phyloP scores from a whole-genome alignment of 495 filamentous ascomycete genomes.

The Astrocystis sublimbata region DNA sequence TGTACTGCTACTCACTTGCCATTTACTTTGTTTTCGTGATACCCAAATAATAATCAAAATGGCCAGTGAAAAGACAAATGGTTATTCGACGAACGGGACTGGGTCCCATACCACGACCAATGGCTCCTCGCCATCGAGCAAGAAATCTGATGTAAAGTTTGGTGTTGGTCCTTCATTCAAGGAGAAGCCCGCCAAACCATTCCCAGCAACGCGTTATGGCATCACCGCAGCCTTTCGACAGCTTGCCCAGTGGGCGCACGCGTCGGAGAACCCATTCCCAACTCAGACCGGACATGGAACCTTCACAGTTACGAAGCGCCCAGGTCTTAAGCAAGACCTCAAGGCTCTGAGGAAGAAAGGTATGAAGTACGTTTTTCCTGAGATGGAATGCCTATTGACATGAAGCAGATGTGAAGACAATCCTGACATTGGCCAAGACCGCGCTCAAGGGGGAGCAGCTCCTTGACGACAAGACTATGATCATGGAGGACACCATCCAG shows the following conservation, averaged over 20 bases:
- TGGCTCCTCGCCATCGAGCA: not conserved
- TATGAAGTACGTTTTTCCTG: constrained; percentile 17
- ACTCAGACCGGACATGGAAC: constrained; percentile 66
- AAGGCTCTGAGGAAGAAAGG: constrained; percentile 51
- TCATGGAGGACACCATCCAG: constrained; percentile 79
- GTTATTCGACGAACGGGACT: constrained; percentile 19
- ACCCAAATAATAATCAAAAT: constrained; percentile 17
- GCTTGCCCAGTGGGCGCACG: constrained; percentile 65
- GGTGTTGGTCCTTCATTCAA: constrained; percentile 19
- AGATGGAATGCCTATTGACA: constrained; percentile 1
- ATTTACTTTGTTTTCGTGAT: constrained; percentile 7
- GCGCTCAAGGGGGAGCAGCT: constrained; percentile 54
- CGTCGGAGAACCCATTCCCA: constrained; percentile 64
- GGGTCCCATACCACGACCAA: not conserved
- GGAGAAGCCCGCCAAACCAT: constrained; percentile 23
- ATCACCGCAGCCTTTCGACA: constrained; percentile 57
- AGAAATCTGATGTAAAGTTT: not conserved
- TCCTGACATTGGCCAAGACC: constrained; percentile 35
- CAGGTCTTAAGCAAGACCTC: constrained; percentile 64
- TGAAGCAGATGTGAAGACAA: constrained; percentile 41
- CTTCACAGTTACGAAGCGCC: constrained; percentile 38
- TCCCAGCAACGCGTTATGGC: constrained; percentile 39
- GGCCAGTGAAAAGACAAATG: constrained; percentile 19
- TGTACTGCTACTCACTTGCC: not conserved
- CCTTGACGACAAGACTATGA: constrained; percentile 73